Percentiles rank a stretch among this genome's conserved stretches.
Conservation (phyloP, 1,284 basidiomycete genomes). For the Somion occarium region DNA sequence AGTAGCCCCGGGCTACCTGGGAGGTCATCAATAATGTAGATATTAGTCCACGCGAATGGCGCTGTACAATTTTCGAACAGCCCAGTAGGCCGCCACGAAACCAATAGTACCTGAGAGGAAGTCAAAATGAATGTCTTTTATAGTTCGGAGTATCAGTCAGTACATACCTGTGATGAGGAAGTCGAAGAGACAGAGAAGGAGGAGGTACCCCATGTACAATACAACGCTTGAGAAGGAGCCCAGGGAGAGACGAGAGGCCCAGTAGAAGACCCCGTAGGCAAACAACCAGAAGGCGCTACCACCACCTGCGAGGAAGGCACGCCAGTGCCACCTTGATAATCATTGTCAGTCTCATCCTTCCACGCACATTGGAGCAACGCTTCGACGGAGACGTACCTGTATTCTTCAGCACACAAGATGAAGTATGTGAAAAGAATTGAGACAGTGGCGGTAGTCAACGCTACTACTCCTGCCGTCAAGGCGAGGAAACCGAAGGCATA, state of each 20-base stretch:
- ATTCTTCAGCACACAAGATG: slow-evolving; percentile 92
- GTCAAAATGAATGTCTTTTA: slow-evolving; percentile 1
- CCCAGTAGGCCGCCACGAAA: slow-evolving; percentile 86
- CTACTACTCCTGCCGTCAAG: slow-evolving; percentile 82
- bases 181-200: slow-evolving; percentile 77
- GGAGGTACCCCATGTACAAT: slow-evolving; percentile 90
- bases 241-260: slow-evolving; percentile 81
- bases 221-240: slow-evolving; percentile 81
- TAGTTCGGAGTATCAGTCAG: slow-evolving; percentile 4
- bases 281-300: slow-evolving; percentile 93
- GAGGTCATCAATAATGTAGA: background rate
- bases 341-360: too few relatives aligned
- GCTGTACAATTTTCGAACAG: slow-evolving; percentile 75
- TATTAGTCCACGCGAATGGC: slow-evolving; percentile 72
- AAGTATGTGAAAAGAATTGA: slow-evolving; percentile 92
- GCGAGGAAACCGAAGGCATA: slow-evolving; percentile 96
- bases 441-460: slow-evolving; percentile 86
- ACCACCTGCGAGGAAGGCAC: slow-evolving; percentile 91
- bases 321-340: slow-evolving; percentile 86
- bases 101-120: slow-evolving; percentile 76
- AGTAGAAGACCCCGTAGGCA: slow-evolving; percentile 83
- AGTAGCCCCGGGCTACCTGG: too few relatives aligned
- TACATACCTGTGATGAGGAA: slow-evolving; percentile 83
- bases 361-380: too few relatives aligned
- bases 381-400: slow-evolving; percentile 55